These are phyloP conservation scores for Nitzschia putrida DNA, from an alignment of 108 stramenopile genomes.

Conservation along the genomic window DNA sequence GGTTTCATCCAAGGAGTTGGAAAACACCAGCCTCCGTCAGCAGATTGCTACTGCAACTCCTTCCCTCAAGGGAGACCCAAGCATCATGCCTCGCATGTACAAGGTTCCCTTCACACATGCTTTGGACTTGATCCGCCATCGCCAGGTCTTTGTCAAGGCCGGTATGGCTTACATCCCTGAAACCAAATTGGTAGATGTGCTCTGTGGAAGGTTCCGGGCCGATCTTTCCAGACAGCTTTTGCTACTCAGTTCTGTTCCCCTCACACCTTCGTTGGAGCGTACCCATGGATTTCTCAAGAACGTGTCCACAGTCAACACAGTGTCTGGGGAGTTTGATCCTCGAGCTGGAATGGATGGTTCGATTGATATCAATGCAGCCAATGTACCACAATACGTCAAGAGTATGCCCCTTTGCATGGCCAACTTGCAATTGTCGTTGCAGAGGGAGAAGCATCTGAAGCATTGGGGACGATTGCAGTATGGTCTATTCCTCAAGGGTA, in stretches of 20 bases:
- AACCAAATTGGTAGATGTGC: slow-evolving; percentile 72
- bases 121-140: slow-evolving; percentile 71
- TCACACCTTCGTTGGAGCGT: slow-evolving; percentile 67
- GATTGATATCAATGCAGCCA: slow-evolving; percentile 57
- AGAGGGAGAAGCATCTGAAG: slow-evolving; percentile 89
- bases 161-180: slow-evolving; percentile 93
- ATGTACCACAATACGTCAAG: slow-evolving; percentile 64
- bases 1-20: slow-evolving; percentile 26
- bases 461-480: slow-evolving; percentile 96
- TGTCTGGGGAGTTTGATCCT: slow-evolving; percentile 39
- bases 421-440: slow-evolving; percentile 80
- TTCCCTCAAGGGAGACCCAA: slow-evolving; percentile 12
- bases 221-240: slow-evolving; percentile 73
- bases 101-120: slow-evolving; percentile 93
- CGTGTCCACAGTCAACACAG: slow-evolving; percentile 82
- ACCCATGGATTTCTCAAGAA: slow-evolving; percentile 55
- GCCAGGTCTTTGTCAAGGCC: slow-evolving; percentile 79
- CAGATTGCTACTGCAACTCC: slow-evolving; percentile 29
- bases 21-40: slow-evolving; percentile 12
- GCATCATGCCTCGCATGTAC: slow-evolving; percentile 47
- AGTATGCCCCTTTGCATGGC: slow-evolving; percentile 97
- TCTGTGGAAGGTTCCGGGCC: slow-evolving; percentile 76
- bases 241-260: slow-evolving; percentile 39
- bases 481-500: slow-evolving; percentile 96
- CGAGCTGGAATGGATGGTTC: slow-evolving; percentile 8